A percentile compares a stretch with the other conserved stretches of the same genome.
Evolutionary conservation across 257 asterid species (phyloP).

Genomic region (Plantago elongata): DNA sequence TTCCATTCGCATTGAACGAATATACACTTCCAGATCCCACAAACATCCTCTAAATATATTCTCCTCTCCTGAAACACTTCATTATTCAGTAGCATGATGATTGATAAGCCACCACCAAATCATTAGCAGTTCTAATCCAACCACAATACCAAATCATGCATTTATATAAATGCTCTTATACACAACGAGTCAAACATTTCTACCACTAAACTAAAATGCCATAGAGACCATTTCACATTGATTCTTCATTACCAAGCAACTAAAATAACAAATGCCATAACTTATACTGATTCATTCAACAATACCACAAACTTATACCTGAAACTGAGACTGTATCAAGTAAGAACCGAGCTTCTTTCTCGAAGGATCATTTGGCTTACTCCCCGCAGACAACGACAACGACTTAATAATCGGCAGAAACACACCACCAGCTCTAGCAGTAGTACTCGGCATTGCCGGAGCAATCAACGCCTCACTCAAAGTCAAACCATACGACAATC

Average conservation of each 20-base stretch:
- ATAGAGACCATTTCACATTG: too few relatives aligned
- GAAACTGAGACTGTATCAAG: conserved; percentile 81
- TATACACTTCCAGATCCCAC: too few relatives aligned
- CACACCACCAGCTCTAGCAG: conserved; percentile 97
- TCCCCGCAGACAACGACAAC: conserved; percentile 74
- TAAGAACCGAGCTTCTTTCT: conserved; percentile 78
- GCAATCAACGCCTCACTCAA: conserved; percentile 90
- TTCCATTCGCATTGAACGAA: too few relatives aligned
- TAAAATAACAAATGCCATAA: background rate
- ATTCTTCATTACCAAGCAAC: too few relatives aligned
- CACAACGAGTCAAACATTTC: background rate
- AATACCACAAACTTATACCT: conserved; percentile 36
- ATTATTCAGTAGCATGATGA: too few relatives aligned
- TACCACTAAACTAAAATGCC: too few relatives aligned
- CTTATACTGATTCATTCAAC: background rate
- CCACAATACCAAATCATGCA: background rate
- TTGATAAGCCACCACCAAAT: background rate
- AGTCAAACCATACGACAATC: conserved; percentile 84
- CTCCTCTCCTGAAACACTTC: too few relatives aligned
- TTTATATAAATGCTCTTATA: background rate
- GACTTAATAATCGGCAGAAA: conserved; percentile 90
- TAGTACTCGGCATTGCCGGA: conserved; percentile 98
- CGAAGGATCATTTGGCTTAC: conserved; percentile 73
- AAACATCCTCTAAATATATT: too few relatives aligned
- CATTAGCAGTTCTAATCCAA: background rate